Base-by-base conservation (phyloP, 2,329 filamentous ascomycete genomes). In the Triangularia setosa region DNA sequence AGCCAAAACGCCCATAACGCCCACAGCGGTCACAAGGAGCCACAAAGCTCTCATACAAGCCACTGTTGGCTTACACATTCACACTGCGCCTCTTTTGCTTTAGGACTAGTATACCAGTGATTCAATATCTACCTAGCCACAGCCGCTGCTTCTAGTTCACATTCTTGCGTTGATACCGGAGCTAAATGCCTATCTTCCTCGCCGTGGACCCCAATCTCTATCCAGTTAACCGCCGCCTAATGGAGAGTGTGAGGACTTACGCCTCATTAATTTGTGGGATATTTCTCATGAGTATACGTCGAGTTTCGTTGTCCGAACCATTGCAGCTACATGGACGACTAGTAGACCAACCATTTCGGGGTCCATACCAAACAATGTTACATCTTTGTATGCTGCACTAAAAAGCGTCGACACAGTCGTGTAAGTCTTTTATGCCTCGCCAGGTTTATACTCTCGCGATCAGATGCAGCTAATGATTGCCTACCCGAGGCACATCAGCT, bases 211-310 rank as follows among this genome's bases (percentile, higher is more conserved):
- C 33, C 11, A n/a, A 6, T 40, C 1, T 16, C n/a, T 18, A 48
- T 48, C 40, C n/a, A n/a, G 14, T 21, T 40, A 9, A 48, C n/a
- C 35, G 40, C 6, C 40, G 11, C 18, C n/a, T 21, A n/a, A 48
- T 9, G 7, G 21, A 9, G 18, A 48, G 4, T 48, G 40, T 14
- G 40, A 33, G n/a, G 64, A 63, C 18, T 30, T 65, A 12, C 8
- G 35, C 4, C 58, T 63, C 16, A 40, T 65, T 18, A 48, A 53
- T 23, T 6, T 61, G 2, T 63, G 63, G 44, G 64, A 65, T 25
- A 44, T 65, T 18, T 6, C 33, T 7, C 33, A 40, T n/a, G 33
- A 14, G 33, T 40, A 12, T 40, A 12, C 33, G 14, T 40, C 16
- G 4, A 9, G n/a, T 9, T 48, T 48, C 40, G n/a, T 6, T 9